phyloP scores from a whole-genome alignment of 2,329 filamentous ascomycete species.

The Aureobasidium sp. region DNA sequence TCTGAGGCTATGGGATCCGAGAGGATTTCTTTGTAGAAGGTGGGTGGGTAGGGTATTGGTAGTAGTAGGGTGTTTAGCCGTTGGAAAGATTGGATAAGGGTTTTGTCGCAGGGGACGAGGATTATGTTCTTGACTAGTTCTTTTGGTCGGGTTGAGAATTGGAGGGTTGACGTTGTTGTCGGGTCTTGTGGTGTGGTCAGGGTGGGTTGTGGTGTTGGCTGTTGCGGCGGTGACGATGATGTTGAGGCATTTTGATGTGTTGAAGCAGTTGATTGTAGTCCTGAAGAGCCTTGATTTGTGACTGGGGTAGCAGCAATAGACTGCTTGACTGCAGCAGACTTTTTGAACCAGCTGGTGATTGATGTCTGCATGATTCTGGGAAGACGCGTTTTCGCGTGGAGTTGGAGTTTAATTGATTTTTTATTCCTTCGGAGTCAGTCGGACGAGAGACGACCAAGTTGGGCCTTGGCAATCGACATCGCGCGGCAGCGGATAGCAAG shows the following conservation, averaged over 20 bases:
- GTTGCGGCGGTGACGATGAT: not conserved
- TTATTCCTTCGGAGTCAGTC: not conserved
- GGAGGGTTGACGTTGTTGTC: not conserved
- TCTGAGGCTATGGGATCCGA: slow-evolving; percentile 46
- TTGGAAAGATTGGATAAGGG: slow-evolving; percentile 49
- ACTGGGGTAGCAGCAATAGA: slow-evolving; percentile 14
- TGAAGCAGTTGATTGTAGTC: not conserved
- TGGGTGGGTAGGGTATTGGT: slow-evolving; percentile 54
- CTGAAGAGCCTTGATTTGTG: not conserved
- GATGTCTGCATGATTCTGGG: slow-evolving; percentile 35
- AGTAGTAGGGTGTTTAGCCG: slow-evolving; percentile 53
- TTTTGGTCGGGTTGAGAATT: not conserved
- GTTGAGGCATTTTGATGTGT: not conserved
- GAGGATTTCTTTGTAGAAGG: slow-evolving; percentile 55
- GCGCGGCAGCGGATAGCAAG: not conserved
- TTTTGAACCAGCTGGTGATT: slow-evolving; percentile 42
- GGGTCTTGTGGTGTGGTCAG: not conserved
- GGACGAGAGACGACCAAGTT: slow-evolving; percentile 1
- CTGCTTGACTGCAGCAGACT: slow-evolving; percentile 32
- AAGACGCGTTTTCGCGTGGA: not conserved
- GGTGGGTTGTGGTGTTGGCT: not conserved
- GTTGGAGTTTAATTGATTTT: slow-evolving; percentile 11
- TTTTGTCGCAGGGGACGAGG: slow-evolving; percentile 46
- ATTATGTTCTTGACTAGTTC: slow-evolving; percentile 41
- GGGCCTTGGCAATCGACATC: slow-evolving; percentile 15